A percentile compares a stretch with the other conserved stretches of the same genome.
Evolutionary conservation across 1,284 basidiomycete species (phyloP).

Genomic region (Ceratobasidium sp.): DNA sequence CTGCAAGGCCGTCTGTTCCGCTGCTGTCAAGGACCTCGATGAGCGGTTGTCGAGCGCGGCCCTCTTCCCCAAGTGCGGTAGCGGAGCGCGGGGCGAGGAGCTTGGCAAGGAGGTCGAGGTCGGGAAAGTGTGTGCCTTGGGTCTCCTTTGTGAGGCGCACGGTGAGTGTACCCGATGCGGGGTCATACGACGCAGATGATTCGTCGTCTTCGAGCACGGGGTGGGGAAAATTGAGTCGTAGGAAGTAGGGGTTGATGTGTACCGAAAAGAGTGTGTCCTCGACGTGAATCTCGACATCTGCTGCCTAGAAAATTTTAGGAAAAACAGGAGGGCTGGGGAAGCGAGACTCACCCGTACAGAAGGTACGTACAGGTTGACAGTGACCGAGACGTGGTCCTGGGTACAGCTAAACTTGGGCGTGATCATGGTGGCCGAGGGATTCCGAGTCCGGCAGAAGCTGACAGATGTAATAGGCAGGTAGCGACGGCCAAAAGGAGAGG

Average conservation of each 20-base stretch:
- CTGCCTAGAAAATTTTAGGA: slow-evolving; percentile 65
- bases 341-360: slow-evolving; percentile 75
- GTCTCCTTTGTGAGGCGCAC: slow-evolving; percentile 75
- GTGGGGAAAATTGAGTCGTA: slow-evolving; percentile 75
- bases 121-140: slow-evolving; percentile 74
- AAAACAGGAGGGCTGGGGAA: slow-evolving; percentile 33
- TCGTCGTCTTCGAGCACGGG: slow-evolving; percentile 71
- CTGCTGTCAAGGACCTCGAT: slow-evolving; percentile 71
- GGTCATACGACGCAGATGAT: slow-evolving; percentile 78
- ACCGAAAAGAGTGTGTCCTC: slow-evolving; percentile 77
- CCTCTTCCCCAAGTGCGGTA: slow-evolving; percentile 49
- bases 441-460: slow-evolving; percentile 1
- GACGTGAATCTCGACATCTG: slow-evolving; percentile 81
- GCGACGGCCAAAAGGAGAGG: not conserved
- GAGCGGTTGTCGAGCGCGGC: slow-evolving; percentile 57
- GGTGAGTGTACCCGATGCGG: slow-evolving; percentile 75
- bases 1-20: slow-evolving; percentile 2
- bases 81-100: slow-evolving; percentile 74
- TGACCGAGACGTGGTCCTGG: slow-evolving; percentile 71
- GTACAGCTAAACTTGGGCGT: slow-evolving; percentile 81
- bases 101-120: slow-evolving; percentile 80
- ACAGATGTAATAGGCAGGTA: not conserved
- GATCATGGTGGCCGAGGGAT: slow-evolving; percentile 68
- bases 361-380: slow-evolving; percentile 77
- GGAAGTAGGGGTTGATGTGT: slow-evolving; percentile 83